Evolutionary conservation across 352 stramenopile species (phyloP), one percentile per base, ranked within the genome.

Genomic region (Globisporangium lucens): DNA sequence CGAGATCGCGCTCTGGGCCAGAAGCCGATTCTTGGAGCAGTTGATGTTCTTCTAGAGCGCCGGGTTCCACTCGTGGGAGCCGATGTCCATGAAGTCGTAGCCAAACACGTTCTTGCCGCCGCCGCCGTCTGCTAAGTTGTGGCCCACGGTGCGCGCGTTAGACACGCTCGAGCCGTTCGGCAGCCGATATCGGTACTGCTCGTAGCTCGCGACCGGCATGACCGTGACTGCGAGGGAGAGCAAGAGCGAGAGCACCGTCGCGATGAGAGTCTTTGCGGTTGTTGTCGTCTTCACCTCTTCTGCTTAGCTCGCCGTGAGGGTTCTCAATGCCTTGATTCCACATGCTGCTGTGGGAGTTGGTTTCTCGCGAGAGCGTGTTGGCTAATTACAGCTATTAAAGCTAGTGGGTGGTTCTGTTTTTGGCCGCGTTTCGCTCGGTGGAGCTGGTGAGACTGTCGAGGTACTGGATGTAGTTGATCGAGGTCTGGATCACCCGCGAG

Each of bases 401-500:
- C 1, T 60, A 15, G 13, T 29, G 9, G 2, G 2, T 60, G 27
- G 13, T 49, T n/a, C 30, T 60, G 55, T 46, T 46, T 46, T 35
- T 46, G 30, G 55, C 29, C 6, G 17, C 17, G 13, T 47, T 17
- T 60, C 30, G 15, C 15, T 9, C 46, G 29, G 41, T 69, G 64
- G 17, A 24, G 24, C 24, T 7, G 7, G 33, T 13, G 15, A 75
- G 49, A 57, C 58, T 73, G 41, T 89, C 73, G 2, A 93, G 56
- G 51, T 82, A 85, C 35, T 89, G 65, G 33, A 89, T 68, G 63
- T 81, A 87, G 22, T 77, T 64, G 12, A 82, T 41, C 6, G 80
- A 79, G 3, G 41, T 80, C 43, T 83, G 66, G n/a, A 75, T 67
- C 4, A 77, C 65, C 1, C 76, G 66, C 0, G 64, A 66, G 57